Base-by-base conservation (phyloP, 768 basidiomycete genomes). In the Russula lepida region DNA sequence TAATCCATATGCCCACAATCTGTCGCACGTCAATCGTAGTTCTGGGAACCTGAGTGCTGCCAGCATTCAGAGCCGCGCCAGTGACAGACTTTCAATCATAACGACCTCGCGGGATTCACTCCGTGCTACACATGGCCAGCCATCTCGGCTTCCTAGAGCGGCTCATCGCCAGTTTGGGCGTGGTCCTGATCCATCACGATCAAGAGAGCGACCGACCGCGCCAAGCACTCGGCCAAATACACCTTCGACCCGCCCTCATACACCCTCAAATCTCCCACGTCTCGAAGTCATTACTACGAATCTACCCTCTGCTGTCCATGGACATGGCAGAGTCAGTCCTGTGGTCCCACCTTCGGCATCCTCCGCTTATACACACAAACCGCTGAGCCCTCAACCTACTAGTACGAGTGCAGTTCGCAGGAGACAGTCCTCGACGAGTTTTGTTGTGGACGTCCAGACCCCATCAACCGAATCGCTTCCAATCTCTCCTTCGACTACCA, bases 391-490 rank as follows among this genome's bases (percentile, higher is more conserved):
- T 17, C 51, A 28, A 15, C 21, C n/a, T n/a, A n/a, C n/a, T n/a
- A n/a, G n/a, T 25, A 9, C n/a, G 19, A 12, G 27, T 15, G 30
- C 8, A 23, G n/a, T 30, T 33, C 50, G n/a, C 21, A 39, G 46
- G 52, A 54, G 37, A 15, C 62, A 49, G 52, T 54, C 56, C 8
- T 54, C 50, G 30, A 46, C 46, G 23, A 58, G 35, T 15, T 25
- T 62, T 4, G 12, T 53, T 21, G 19, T 63, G 17, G 39, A 51
- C 4, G 8, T 63, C 15, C 43, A 33, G 25, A 35, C 17, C n/a
- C 62, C 62, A 33, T 63, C 62, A 54, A 63, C 57, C 17, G 46
- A 49, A 6, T 54, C 56, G 1, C 52, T 58, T 2, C 47, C 47
- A 21, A 37, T 49, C 6, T 32, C 46, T 41, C 15, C 21, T 41